Evolutionary conservation across 768 basidiomycete genomes (phyloP).

Genomic region (Auricularia sp.): DNA sequence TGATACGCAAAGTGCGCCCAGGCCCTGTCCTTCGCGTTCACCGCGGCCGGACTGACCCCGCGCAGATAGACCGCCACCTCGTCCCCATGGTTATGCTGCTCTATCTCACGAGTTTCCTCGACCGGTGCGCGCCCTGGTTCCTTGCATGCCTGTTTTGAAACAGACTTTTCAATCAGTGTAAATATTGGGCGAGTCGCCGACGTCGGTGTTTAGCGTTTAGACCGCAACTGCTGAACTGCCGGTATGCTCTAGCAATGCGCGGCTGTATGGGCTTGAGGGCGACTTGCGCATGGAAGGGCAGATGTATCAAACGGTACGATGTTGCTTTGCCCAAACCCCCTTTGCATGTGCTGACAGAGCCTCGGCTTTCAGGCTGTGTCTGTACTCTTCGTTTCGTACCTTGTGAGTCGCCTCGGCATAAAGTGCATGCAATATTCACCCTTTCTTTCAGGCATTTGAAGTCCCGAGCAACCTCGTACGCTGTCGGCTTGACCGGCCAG

Average conservation of each 20-base stretch:
- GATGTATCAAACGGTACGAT: slow-evolving; percentile 7
- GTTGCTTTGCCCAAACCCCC: neutral
- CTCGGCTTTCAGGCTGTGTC: slow-evolving; percentile 4
- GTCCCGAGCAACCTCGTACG: slow-evolving; percentile 1
- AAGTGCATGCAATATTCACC: no score
- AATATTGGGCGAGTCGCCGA: neutral
- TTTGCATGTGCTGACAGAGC: neutral
- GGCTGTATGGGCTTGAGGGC: slow-evolving; percentile 10
- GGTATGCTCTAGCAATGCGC: slow-evolving; percentile 7
- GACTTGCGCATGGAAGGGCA: slow-evolving; percentile 6
- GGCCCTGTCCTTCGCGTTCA: neutral
- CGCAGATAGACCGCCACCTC: slow-evolving; percentile 8
- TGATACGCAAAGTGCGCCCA: neutral
- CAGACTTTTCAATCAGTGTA: neutral
- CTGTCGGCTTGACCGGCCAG: neutral
- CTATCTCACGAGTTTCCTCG: slow-evolving; percentile 7
- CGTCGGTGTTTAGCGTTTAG: neutral
- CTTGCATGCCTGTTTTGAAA: no score
- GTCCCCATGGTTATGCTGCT: slow-evolving; percentile 9
- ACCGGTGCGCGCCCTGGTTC: slow-evolving; percentile 1
- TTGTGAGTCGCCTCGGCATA: neutral
- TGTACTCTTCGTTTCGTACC: slow-evolving; percentile 6
- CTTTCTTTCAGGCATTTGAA: neutral
- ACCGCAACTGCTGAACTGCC: neutral
- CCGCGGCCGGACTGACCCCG: neutral